Evolutionary conservation across 306 rosid genomes (phyloP), one percentile per base, ranked within the genome.

Genomic region (Malus sylvestris): DNA sequence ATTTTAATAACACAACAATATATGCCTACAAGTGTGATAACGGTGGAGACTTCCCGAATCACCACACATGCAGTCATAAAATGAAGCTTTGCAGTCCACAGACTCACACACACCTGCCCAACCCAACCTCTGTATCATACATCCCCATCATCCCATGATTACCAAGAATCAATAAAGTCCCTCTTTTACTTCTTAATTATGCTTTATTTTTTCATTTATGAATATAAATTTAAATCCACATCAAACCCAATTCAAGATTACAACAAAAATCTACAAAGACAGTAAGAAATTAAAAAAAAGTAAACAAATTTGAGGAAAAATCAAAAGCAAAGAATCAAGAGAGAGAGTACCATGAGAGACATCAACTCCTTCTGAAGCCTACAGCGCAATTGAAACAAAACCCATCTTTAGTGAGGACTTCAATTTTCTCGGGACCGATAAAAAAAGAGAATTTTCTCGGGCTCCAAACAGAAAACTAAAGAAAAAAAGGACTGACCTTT

Each of bases 331-430:
- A 72, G 53, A 75, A 61, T 30, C 62, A 19, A 71, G 52, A 62
- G n/a, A 22, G 30, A 30, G 38, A 62, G 44, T 87, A 95, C 99
- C 99, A 95, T 95, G 69, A 95, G 93, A 69, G 99, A 88, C 99
- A 89, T 95, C 84, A 95, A 86, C 87, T 95, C 99, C 90, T 89
- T 92, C 90, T 95, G 97, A 66, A 95, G 85, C 90, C 99, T 92
- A 88, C 88, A 77, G 30, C 27, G 57, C 16, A 11, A 79, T 9
- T 30, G 40, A 59, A 68, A 32, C 68, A 23, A 69, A 79, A 76
- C 78, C 78, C 70, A 80, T 76, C 61, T 42, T 32, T 10, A 66
- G 1, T 15, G 22, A 27, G 30, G 32, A 79, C 60, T 38, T 25
- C 33, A 57, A 25, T 76, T 51, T 74, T 30, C 51, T 22, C 38